Conservation (phyloP, 208 protist species). For the Phytomonas sp. region DNA sequence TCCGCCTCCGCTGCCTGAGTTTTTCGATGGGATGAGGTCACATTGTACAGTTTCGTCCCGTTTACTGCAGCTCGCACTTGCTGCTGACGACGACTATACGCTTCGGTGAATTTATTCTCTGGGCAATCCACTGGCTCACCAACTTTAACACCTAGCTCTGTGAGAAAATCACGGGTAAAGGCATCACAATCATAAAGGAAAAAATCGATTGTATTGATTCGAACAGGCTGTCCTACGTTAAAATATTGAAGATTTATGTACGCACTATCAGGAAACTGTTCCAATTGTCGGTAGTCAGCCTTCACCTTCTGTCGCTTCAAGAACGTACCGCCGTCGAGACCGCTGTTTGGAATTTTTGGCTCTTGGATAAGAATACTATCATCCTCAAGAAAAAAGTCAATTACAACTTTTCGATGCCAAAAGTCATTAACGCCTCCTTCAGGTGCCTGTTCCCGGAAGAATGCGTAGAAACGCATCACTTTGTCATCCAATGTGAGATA, state of each 20-base stretch:
- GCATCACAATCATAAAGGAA: conserved; percentile 90
- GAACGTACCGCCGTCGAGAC: conserved; percentile 90
- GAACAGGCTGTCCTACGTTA: conserved; percentile 82
- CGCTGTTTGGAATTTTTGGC: conserved; percentile 87
- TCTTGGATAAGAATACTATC: conserved; percentile 93
- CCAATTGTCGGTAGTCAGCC: conserved; percentile 64
- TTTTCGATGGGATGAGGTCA: background rate
- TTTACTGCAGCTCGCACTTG: background rate
- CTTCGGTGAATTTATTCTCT: conserved; percentile 65
- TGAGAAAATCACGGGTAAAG: conserved; percentile 90
- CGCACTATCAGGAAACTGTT: conserved; percentile 73
- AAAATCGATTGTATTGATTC: conserved; percentile 89
- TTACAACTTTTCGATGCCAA: conserved; percentile 86
- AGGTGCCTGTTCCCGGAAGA: conserved; percentile 90
- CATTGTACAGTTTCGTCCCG: background rate
- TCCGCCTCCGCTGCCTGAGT: conserved; percentile 40
- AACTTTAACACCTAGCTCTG: conserved; percentile 62
- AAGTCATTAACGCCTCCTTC: conserved; percentile 79
- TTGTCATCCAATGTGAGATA: conserved; percentile 88
- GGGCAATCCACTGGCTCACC: conserved; percentile 38
- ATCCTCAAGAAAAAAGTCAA: conserved; percentile 92
- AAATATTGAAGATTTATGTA: conserved; percentile 89
- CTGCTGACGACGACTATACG: conserved; percentile 42
- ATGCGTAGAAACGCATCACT: conserved; percentile 94
- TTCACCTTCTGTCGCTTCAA: conserved; percentile 86